phyloP scores from a whole-genome alignment of 2,329 filamentous ascomycete species.

The Verticillium klebahnii region DNA sequence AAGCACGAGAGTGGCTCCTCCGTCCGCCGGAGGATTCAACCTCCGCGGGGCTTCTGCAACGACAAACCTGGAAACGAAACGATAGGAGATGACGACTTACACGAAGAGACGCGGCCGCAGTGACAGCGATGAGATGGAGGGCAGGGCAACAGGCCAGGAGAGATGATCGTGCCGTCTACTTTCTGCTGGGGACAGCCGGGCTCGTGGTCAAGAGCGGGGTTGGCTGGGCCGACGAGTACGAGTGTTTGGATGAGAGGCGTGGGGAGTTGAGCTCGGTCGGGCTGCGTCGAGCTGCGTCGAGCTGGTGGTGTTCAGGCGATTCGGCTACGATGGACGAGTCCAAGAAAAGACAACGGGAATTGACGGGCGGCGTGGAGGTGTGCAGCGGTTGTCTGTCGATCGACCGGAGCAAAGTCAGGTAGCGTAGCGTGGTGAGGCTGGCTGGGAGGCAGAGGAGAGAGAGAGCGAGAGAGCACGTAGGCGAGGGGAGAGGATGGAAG shows the following conservation, averaged over 20 bases:
- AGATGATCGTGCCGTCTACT: not conserved
- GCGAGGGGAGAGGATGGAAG: not conserved
- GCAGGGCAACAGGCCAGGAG: too few relatives aligned
- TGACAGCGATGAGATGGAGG: too few relatives aligned
- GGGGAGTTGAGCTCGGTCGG: too few relatives aligned
- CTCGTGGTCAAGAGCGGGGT: not conserved
- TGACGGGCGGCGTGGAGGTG: not conserved
- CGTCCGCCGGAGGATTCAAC: not conserved
- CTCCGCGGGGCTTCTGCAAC: not conserved
- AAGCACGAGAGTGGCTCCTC: not conserved
- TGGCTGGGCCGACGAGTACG: not conserved
- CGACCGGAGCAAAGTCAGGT: not conserved
- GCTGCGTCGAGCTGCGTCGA: not conserved
- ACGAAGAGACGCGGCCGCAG: not conserved
- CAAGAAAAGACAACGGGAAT: not conserved
- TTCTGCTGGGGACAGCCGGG: not conserved
- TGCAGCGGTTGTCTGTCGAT: not conserved
- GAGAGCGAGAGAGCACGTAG: not conserved
- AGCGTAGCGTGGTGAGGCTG: not conserved
- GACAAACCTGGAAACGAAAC: not conserved
- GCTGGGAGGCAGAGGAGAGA: not conserved
- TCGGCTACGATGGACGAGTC: not conserved
- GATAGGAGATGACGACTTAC: not conserved
- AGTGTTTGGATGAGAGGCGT: not conserved
- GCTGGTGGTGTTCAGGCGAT: not conserved